Evolutionary conservation across 1,284 basidiomycete genomes (phyloP), one percentile per base, ranked within the genome.

Genomic region (Ceratobasidium papillatum): DNA sequence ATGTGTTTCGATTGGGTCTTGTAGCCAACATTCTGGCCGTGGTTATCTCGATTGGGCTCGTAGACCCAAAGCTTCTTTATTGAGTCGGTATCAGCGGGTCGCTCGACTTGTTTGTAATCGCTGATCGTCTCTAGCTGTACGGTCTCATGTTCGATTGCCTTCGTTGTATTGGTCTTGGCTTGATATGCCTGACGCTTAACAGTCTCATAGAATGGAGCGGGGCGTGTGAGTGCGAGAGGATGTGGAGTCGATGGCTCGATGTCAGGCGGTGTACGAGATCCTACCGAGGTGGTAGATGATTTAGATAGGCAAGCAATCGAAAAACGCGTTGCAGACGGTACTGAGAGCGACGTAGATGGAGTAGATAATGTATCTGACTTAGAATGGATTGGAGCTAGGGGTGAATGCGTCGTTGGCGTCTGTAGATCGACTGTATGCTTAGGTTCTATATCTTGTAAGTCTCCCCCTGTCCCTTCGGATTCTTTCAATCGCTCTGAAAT

Each of bases 1-100:
- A 87, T 85, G 74, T 87, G 86, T 77, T 86, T 87, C 12, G 80
- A 78, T 0, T 80, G 75, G 0, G 82, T 83, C 47, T 83, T 82
- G 78, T 79, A 79, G 30, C 78, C 76, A 34, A 72, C 54, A 17
- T 82, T 41, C 7, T 78, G 54, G 0, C 81, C 81, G 7, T 78
- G 22, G 8, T 78, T 75, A 59, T 84, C 78, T 3, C 75, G 73
- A 77, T 85, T 85, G 34, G 63, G 69, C 22, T 77, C 78, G 76
- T 81, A 82, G 27, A 63, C 61, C 61, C 80, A 82, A 9, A n/a
- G 0, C 7, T 41, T 27, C 19, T 66, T 47, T 12, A 76, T 43
- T 2, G 61, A 25, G 34, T 71, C 59, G 30, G 5, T 14, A 8
- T 14, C 30, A 22, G 56, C 7, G 2, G 56, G 56, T 27, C 52